Evolutionary conservation across 2,329 filamentous ascomycete species (phyloP).

Genomic region (Ophiocordyceps sinensis): DNA sequence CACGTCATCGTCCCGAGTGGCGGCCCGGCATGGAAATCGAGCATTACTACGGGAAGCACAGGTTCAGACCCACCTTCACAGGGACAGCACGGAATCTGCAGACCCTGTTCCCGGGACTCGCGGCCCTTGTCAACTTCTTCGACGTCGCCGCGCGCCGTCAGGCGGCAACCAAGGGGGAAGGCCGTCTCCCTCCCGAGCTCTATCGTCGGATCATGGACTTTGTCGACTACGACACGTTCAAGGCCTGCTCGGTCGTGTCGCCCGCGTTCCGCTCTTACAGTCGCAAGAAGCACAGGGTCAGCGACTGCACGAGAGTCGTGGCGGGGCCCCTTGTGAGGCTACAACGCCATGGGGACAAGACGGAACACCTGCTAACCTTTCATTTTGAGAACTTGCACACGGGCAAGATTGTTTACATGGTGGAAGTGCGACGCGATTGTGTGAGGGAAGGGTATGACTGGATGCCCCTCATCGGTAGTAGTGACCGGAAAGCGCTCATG

Average conservation of each 20-base stretch:
- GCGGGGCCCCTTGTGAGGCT: conserved; percentile 1
- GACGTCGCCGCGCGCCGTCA: conserved; percentile 5
- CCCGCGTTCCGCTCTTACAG: conserved; percentile 3
- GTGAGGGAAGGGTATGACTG: not conserved
- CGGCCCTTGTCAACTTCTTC: conserved; percentile 10
- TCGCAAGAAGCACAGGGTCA: conserved; percentile 6
- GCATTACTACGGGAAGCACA: not conserved
- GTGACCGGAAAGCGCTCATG: conserved; percentile 2
- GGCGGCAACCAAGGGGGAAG: conserved; percentile 3
- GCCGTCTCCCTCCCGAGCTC: conserved; percentile 5
- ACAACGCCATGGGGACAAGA: not conserved
- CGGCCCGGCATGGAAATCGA: conserved; percentile 1
- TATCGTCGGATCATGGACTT: conserved; percentile 6
- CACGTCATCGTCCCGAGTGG: conserved; percentile 3
- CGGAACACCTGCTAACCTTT: not conserved
- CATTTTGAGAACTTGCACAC: conserved; percentile 6
- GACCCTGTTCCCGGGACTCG: conserved; percentile 5
- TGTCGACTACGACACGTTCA: conserved; percentile 9
- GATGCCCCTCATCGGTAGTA: conserved; percentile 3
- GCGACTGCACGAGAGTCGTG: conserved; percentile 5
- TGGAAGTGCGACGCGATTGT: not conserved
- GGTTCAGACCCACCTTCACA: conserved; percentile 1
- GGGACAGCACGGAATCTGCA: conserved; percentile 1
- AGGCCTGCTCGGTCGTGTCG: conserved; percentile 5
- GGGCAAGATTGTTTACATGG: conserved; percentile 2